Evolutionary conservation across 129 eudicot species (phyloP).

Genomic region (Artemisia annua): DNA sequence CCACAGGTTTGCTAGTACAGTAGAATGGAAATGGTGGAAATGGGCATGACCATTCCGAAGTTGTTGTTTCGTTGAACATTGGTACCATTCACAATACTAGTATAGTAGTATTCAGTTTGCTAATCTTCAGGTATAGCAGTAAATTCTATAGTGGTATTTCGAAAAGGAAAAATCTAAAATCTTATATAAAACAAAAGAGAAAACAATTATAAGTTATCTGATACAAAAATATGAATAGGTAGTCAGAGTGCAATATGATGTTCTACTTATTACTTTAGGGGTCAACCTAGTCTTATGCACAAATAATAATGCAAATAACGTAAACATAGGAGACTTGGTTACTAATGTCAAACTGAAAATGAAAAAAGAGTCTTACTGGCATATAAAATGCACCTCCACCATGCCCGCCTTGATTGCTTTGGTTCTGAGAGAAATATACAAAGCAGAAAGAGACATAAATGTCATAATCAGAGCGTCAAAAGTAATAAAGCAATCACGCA

Average conservation of each 20-base stretch:
- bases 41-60: neutral
- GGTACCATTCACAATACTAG: neutral
- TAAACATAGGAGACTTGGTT: too few relatives aligned
- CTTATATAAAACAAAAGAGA: too few relatives aligned
- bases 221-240: too few relatives aligned
- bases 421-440: conserved; percentile 45
- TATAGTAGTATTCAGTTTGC: too few relatives aligned
- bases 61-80: neutral
- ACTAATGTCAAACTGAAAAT: neutral
- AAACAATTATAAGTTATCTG: too few relatives aligned
- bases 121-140: too few relatives aligned
- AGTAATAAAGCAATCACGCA: neutral
- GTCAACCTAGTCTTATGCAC: too few relatives aligned
- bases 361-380: conserved; percentile 56
- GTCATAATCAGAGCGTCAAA: neutral
- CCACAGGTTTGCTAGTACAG: neutral
- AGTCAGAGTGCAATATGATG: too few relatives aligned
- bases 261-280: too few relatives aligned
- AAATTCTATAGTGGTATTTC: too few relatives aligned
- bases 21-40: neutral
- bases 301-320: too few relatives aligned
- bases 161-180: too few relatives aligned
- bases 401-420: conserved; percentile 45
- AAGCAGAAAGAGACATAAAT: conserved; percentile 19
- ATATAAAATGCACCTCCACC: conserved; percentile 85